Evolutionary conservation across 2,329 filamentous ascomycete genomes (phyloP), one percentile per base, ranked within the genome.

Genomic region (Aspergillus tubingensis): DNA sequence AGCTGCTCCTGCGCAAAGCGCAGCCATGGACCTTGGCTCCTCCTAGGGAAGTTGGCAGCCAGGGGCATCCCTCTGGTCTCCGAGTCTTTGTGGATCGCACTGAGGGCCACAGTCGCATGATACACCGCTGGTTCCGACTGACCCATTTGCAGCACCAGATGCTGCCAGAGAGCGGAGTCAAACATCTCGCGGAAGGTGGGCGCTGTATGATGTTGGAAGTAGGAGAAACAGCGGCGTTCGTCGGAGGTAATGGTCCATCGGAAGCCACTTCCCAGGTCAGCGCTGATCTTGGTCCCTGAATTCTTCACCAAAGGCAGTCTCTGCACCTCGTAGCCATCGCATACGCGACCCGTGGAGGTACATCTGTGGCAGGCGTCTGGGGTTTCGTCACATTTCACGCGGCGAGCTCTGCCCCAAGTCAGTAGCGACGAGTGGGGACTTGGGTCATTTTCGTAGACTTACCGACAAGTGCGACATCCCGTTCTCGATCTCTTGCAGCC

Each of bases 201-300:
- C 13, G 38, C 56, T 1, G 59, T 27, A 23, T 59, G 38, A 15
- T 47, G 38, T 10, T 38, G 51, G 17, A 56, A 62, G 27, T 17
- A 67, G 54, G 56, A 11, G 51, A 60, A 61, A 59, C 58, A 13
- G 48, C 60, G 32, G 62, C 65, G 8, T 70, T 73, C 55, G 66
- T 70, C 19, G 68, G 68, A 8, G 70, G 72, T 71, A 15, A 59
- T 54, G 5, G 17, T 30, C 56, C 56, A 58, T 30, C 17, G 25
- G 11, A 57, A 57, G 1, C 54, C 54, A n/a, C 8, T 44, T 2
- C 41, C 8, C 1, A 44, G 5, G 17, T 44, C 41, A n/a, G 19
- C 8, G 17, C 17, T 13, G 3, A 44, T 44, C 44, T 27, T 21
- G 23, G 21, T 1, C 21, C 23, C 2, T 6, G 21, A 15, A 1